Percentiles rank a stretch among this genome's conserved stretches.
phyloP scores from a whole-genome alignment of 2,329 filamentous ascomycete species.

The Calonectria leucothoes region DNA sequence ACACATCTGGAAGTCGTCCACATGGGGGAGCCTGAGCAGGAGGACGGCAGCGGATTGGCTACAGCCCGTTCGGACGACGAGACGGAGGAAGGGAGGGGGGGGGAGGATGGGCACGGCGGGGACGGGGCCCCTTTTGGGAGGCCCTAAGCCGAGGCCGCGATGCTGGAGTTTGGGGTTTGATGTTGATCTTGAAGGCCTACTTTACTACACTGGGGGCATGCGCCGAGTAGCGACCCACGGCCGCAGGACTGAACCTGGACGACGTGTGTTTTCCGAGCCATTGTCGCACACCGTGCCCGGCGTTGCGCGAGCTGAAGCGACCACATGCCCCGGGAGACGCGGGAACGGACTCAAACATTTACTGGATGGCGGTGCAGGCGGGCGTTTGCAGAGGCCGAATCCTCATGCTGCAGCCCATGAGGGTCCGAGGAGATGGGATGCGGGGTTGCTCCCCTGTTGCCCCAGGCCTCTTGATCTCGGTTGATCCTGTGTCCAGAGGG shows the following conservation, averaged over 20 bases:
- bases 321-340: not conserved
- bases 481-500: slow-evolving; percentile 1
- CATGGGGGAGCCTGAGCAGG: not conserved
- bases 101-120: slow-evolving; percentile 10
- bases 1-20: slow-evolving; percentile 11
- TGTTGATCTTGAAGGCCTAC: slow-evolving; percentile 11
- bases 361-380: not conserved
- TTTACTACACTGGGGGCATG: slow-evolving; percentile 8
- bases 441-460: slow-evolving; percentile 17
- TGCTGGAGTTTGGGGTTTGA: slow-evolving; percentile 13
- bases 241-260: not conserved
- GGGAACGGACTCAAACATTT: not conserved
- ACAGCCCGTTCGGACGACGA: slow-evolving; percentile 11
- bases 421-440: slow-evolving; percentile 14
- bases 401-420: not conserved
- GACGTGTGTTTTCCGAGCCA: not conserved
- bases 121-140: slow-evolving; percentile 30
- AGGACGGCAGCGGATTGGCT: slow-evolving; percentile 5
- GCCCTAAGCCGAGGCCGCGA: slow-evolving; percentile 36
- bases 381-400: not conserved
- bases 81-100: not conserved
- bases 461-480: slow-evolving; percentile 15
- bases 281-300: not conserved
- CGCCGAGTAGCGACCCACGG: slow-evolving; percentile 11
- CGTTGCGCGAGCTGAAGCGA: not conserved